Conservation (phyloP, 306 rosid genomes). For the Prunus mira region DNA sequence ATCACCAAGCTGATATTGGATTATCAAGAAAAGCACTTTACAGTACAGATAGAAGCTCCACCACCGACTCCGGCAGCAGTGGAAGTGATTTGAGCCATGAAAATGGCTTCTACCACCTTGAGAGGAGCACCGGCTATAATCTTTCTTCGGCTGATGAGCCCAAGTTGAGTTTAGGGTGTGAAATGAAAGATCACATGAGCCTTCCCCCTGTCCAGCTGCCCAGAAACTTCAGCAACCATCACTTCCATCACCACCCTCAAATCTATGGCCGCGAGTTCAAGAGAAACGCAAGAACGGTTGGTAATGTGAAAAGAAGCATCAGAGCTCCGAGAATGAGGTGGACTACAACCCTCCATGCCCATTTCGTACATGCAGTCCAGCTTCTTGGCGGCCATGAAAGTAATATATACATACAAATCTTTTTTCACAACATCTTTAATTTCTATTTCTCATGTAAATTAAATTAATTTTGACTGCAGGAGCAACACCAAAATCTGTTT, state of each 20-base stretch:
- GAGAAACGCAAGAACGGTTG: slow-evolving; percentile 40
- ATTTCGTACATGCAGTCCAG: slow-evolving; percentile 85
- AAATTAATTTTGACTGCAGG: slow-evolving; percentile 33
- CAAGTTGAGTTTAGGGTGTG: slow-evolving; percentile 55
- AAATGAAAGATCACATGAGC: slow-evolving; percentile 20
- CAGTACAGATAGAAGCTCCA: slow-evolving; percentile 42
- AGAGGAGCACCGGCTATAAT: neutral
- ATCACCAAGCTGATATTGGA: slow-evolving; percentile 9
- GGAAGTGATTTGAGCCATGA: slow-evolving; percentile 81
- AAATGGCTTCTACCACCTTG: slow-evolving; percentile 26
- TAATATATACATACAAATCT: slow-evolving; percentile 25
- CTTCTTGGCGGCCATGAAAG: slow-evolving; percentile 97
- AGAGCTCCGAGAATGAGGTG: slow-evolving; percentile 98
- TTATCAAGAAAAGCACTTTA: slow-evolving; percentile 25
- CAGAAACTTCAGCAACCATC: slow-evolving; percentile 19
- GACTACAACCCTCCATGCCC: slow-evolving; percentile 93
- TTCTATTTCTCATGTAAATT: neutral
- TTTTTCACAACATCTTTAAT: neutral
- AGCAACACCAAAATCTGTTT: slow-evolving; percentile 93
- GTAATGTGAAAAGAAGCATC: slow-evolving; percentile 52
- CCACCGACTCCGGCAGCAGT: slow-evolving; percentile 68
- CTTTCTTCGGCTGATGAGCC: slow-evolving; percentile 34
- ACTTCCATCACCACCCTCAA: slow-evolving; percentile 39
- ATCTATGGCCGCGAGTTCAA: slow-evolving; percentile 65
- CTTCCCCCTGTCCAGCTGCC: slow-evolving; percentile 22